Percentiles rank a stretch among this genome's conserved stretches.
Conservation (phyloP, 2,329 filamentous ascomycete species). For the Fusarium nanum region DNA sequence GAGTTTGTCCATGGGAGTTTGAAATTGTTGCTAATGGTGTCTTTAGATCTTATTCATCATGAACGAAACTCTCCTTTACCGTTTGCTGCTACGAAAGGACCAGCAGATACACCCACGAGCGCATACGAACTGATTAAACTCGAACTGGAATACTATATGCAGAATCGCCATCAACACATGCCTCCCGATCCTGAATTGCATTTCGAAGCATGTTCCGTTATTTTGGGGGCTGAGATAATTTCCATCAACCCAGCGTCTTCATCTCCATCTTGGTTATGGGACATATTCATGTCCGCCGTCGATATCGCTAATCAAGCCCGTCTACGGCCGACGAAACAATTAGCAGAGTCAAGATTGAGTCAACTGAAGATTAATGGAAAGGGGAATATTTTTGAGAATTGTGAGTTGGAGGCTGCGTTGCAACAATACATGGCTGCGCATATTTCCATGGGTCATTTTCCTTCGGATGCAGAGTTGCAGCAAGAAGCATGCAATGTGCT, state of each 20-base stretch:
- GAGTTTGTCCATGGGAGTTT: neutral
- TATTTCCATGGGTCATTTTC: slow-evolving; percentile 20
- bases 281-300: slow-evolving; percentile 32
- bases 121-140: slow-evolving; percentile 38
- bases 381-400: slow-evolving; percentile 38
- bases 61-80: slow-evolving; percentile 37
- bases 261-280: slow-evolving; percentile 33
- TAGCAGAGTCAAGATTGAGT: slow-evolving; percentile 25
- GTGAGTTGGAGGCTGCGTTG: slow-evolving; percentile 28
- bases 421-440: slow-evolving; percentile 30
- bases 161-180: slow-evolving; percentile 21
- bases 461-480: slow-evolving; percentile 32
- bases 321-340: slow-evolving; percentile 25
- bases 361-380: slow-evolving; percentile 38
- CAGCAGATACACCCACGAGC: slow-evolving; percentile 38
- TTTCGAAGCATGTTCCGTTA: slow-evolving; percentile 35
- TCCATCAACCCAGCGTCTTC: slow-evolving; percentile 25
- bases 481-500: slow-evolving; percentile 32
- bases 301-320: slow-evolving; percentile 34
- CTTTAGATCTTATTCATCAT: slow-evolving; percentile 38
- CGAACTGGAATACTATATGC: slow-evolving; percentile 37
- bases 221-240: slow-evolving; percentile 30
- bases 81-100: slow-evolving; percentile 35
- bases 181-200: slow-evolving; percentile 29
- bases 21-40: neutral